Base-by-base conservation (phyloP, 1,139 yeast genomes). In the Diutina siamensis region DNA sequence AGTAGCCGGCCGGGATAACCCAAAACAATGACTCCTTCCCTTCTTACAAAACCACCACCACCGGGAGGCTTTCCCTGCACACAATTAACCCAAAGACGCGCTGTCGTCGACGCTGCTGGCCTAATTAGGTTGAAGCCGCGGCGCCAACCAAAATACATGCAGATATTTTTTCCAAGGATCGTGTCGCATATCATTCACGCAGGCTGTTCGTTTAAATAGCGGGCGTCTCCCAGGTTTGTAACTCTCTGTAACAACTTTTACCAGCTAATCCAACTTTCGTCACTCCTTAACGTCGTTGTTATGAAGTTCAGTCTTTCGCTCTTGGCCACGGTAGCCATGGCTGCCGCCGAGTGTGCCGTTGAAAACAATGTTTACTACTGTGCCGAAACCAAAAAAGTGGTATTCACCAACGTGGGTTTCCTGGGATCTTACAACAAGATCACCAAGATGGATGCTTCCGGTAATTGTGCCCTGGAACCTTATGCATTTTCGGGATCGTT, bases 321-420 rank as follows among this genome's bases (percentile, higher is more conserved):
- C n/a, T 38, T 38, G 42, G 42, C 42, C 20, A 25, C 42, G 13
- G 42, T 25, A 19, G 42, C 42, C 3, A 27, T 38, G 13, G 62
- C 61, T 25, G 67, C 67, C 38, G 63, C 65, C 22, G 70, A 59
- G 42, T 77, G 80, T 52, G 56, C 68, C 40, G 61, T 64, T 51
- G 67, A 66, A 45, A 71, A 65, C 50, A 96, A 96, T 52, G 87
- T 86, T 74, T 84, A 82, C 71, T 88, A 83, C 75, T 87, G 97
- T 67, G 65, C 74, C 52, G 62, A 76, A 52, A 84, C 87, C 49
- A 57, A 67, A 50, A 87, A 85, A 53, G 74, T 89, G 53, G 51
- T 50, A 38, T 58, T 57, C 44, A 47, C 50, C 41, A 80, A 80
- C 55, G 66, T 89, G 48, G 97, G 97, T 25, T 85, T 71, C 63